These are phyloP conservation scores for Termitomyces sp. DNA, from an alignment of 768 basidiomycete genomes.

Conservation along the genomic window DNA sequence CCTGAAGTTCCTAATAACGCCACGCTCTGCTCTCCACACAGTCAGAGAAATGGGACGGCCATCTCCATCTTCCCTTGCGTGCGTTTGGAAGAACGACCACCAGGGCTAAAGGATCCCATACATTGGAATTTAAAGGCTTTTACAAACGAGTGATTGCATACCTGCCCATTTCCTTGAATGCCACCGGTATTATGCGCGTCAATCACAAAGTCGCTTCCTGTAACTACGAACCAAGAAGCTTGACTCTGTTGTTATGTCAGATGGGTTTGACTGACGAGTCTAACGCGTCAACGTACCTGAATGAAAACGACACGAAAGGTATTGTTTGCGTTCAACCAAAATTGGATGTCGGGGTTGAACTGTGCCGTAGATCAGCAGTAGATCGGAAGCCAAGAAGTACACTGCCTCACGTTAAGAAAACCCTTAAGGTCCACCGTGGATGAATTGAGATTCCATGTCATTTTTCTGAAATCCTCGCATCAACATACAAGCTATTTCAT, in stretches of 20 bases:
- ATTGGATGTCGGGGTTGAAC: constrained; percentile 55
- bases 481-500: not conserved
- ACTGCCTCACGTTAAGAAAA: constrained; percentile 36
- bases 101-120: constrained; percentile 35
- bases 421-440: constrained; percentile 46
- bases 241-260: constrained; percentile 37
- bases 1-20: constrained; percentile 43
- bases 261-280: not conserved
- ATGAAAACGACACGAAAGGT: constrained; percentile 65
- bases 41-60: constrained; percentile 59
- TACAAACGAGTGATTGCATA: constrained; percentile 12
- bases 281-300: constrained; percentile 37
- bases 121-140: not conserved
- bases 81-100: constrained; percentile 54
- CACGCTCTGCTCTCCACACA: constrained; percentile 43
- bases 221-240: constrained; percentile 64
- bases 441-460: constrained; percentile 49
- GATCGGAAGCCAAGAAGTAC: not conserved
- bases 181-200: constrained; percentile 57
- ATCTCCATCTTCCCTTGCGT: constrained; percentile 50
- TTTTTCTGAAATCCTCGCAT: constrained; percentile 34
- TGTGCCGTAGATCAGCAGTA: constrained; percentile 17
- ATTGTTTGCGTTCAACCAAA: constrained; percentile 52
- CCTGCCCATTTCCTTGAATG: constrained; percentile 60
- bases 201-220: constrained; percentile 52